A percentile compares a stretch with the other conserved stretches of the same genome.
phyloP scores from a whole-genome alignment of 1,139 yeast genomes.

The Kodamaea fungicola region DNA sequence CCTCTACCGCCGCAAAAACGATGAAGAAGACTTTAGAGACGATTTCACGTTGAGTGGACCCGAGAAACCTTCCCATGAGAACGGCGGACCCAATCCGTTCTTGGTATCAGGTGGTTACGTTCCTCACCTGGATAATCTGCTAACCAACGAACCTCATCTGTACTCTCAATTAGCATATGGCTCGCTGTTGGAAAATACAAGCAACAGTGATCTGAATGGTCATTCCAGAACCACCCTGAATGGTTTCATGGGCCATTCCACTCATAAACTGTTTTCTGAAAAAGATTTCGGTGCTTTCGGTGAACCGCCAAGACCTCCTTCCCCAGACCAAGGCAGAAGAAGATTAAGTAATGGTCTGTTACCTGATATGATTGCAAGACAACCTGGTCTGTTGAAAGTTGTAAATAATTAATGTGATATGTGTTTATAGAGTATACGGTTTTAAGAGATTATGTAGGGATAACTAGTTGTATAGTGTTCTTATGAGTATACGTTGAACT shows the following conservation, averaged over 20 bases:
- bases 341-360: conserved; percentile 69
- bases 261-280: conserved; percentile 18
- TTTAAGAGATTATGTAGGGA: too few relatives aligned
- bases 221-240: conserved; percentile 13
- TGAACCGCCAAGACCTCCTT: conserved; percentile 9
- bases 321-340: conserved; percentile 41
- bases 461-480: too few relatives aligned
- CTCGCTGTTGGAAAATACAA: conserved; percentile 8
- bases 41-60: conserved; percentile 38
- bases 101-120: conserved; percentile 17
- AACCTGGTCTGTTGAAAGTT: conserved; percentile 45
- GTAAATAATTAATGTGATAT: conserved; percentile 31
- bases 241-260: conserved; percentile 3
- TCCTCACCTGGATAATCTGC: conserved; percentile 1
- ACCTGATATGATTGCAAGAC: conserved; percentile 57
- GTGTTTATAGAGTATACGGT: too few relatives aligned
- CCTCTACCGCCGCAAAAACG: conserved; percentile 34
- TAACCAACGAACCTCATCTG: conserved; percentile 8
- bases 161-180: conserved; percentile 14
- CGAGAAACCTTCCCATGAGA: conserved; percentile 14
- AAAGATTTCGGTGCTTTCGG: conserved; percentile 10
- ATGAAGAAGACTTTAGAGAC: conserved; percentile 34
- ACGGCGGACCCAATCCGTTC: conserved; percentile 21
- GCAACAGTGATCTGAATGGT: conserved; percentile 11
- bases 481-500: too few relatives aligned